A percentile compares a stretch with the other conserved stretches of the same genome.
Conservation (phyloP, 768 basidiomycete species). For the Kwoniella heveanensis region DNA sequence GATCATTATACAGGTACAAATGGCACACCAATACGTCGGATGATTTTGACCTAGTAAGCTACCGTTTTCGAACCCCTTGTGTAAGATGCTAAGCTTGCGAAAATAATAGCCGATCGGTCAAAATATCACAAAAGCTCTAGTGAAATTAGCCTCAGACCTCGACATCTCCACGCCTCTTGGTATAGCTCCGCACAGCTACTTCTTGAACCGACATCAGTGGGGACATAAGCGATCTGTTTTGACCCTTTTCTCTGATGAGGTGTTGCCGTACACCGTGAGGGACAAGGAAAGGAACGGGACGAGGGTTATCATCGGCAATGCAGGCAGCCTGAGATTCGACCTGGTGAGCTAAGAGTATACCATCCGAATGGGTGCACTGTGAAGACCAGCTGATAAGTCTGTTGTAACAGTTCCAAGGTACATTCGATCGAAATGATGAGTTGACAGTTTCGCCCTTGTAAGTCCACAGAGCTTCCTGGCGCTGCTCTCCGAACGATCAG, state of each 20-base stretch:
- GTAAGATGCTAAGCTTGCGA: no score
- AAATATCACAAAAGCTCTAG: slow-evolving; percentile 31
- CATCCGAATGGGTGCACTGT: not conserved
- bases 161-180: slow-evolving; percentile 70
- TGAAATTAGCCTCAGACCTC: slow-evolving; percentile 50
- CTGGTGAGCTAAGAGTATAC: slow-evolving; percentile 43
- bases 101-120: slow-evolving; percentile 35
- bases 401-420: slow-evolving; percentile 58
- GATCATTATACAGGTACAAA: slow-evolving; percentile 53
- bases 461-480: slow-evolving; percentile 5
- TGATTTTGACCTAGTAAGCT: slow-evolving; percentile 52
- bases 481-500: no score
- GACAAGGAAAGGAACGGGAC: slow-evolving; percentile 33
- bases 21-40: slow-evolving; percentile 64
- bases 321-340: slow-evolving; percentile 57
- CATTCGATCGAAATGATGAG: slow-evolving; percentile 79
- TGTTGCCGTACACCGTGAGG: slow-evolving; percentile 65
- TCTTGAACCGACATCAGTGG: slow-evolving; percentile 62
- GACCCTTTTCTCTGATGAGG: slow-evolving; percentile 50
- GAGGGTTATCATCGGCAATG: slow-evolving; percentile 48
- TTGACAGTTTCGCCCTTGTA: slow-evolving; percentile 72
- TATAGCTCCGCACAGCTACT: slow-evolving; percentile 70
- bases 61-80: no score
- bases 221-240: slow-evolving; percentile 46
- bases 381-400: slow-evolving; percentile 12